Evolutionary conservation across 2,329 filamentous ascomycete genomes (phyloP).

Genomic region (Stagonosporopsis rhizophila): DNA sequence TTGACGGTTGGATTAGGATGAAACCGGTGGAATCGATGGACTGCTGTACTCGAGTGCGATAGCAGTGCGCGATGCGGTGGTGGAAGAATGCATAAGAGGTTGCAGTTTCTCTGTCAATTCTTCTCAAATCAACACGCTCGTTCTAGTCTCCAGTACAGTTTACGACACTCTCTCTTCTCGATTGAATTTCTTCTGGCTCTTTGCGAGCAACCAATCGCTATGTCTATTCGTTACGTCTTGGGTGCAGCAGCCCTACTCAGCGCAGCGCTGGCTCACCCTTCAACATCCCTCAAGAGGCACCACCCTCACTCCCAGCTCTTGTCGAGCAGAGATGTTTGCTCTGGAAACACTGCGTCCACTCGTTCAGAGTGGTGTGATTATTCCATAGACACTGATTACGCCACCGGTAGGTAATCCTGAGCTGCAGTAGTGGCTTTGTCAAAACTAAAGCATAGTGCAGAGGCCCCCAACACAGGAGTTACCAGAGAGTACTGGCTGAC

Average conservation of each 20-base stretch:
- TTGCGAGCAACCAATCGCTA: background rate
- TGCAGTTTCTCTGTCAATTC: background rate
- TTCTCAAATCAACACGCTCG: constrained; percentile 1
- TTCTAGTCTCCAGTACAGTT: background rate
- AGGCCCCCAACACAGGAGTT: constrained; percentile 61
- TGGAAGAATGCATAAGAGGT: constrained; percentile 2
- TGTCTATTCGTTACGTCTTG: constrained; percentile 8
- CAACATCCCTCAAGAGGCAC: background rate
- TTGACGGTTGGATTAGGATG: background rate
- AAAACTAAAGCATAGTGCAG: constrained; percentile 11
- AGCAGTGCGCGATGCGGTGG: background rate
- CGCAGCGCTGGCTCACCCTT: constrained; percentile 4
- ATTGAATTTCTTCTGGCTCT: too few relatives aligned
- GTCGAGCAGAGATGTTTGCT: constrained; percentile 31
- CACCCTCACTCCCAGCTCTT: constrained; percentile 5
- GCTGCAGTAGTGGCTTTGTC: background rate
- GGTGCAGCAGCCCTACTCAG: constrained; percentile 4
- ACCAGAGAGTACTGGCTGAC: constrained; percentile 59
- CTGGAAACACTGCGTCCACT: constrained; percentile 40
- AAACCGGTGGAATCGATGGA: background rate
- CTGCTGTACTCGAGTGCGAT: background rate
- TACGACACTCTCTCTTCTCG: background rate
- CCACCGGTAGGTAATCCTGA: constrained; percentile 34
- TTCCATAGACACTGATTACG: constrained; percentile 61
- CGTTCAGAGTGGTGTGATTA: constrained; percentile 56